Base-by-base conservation (phyloP, 352 stramenopile species). In the Phytophthora quininea region DNA sequence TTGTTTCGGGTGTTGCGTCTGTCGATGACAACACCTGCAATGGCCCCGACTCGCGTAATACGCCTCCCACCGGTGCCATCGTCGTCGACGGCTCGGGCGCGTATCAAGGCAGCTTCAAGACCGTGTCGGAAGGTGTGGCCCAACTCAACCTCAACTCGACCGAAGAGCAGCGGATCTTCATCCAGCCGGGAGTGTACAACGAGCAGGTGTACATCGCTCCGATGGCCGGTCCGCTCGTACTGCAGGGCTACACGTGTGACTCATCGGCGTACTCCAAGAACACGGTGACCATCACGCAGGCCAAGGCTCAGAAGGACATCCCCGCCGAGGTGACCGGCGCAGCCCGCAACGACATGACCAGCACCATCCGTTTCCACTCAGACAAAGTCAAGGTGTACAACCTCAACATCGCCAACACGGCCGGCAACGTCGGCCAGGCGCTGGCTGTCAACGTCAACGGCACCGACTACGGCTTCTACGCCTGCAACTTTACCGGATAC, bases 381-480 rank as follows among this genome's bases (percentile, higher is more conserved):
- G 56, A 74, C 42, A 74, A 71, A 7, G 67, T 74, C 7, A 74
- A 74, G 55, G 61, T 70, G 45, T 74, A 74, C 67, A 74, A 70
- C 56, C 67, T 74, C 37, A 71, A 75, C 54, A 62, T 65, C 29
- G 62, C 56, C 32, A 75, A 71, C 56, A 71, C 67, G 31, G 62
- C 62, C 38, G 67, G 62, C 7, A 66, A 71, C 43, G 57, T 64
- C 12, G 63, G 58, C 12, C 68, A 72, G 24, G 63, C 68, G 15
- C 33, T 68, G 14, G 68, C 68, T 19, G 58, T 76, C 27, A 69
- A 69, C 38, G 58, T 76, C 19, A 59, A 76, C 32, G 63, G 46
- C 37, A 67, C 58, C 19, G 52, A 76, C 54, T 73, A 73, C 61
- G 69, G 63, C 3, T 69, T 76, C 35, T 76, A 76, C 47, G 68